Evolutionary conservation across 306 rosid genomes (phyloP), one percentile per base, ranked within the genome.

Genomic region (Gynostemma pentaphyllum): DNA sequence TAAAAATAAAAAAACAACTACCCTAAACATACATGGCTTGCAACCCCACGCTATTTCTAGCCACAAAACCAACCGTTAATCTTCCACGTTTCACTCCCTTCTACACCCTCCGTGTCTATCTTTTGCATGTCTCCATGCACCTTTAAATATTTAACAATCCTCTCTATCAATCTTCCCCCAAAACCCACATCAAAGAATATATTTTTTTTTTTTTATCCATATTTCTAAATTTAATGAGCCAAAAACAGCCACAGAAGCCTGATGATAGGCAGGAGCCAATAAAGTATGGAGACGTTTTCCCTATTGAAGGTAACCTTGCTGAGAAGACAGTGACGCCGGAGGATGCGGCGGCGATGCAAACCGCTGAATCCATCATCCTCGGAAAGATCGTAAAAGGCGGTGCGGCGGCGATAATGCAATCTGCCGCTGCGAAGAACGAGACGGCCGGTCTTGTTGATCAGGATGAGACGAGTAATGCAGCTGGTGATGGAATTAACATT

Each of bases 271-370:
- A 70, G 51, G 70, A 68, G 57, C 67, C 75, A 19, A 34, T 69
- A 30, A 81, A 60, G 40, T 78, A 79, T 4, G 85, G 82, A 2
- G 90, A 85, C 34, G 52, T 75, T 5, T 80, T 82, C 30, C 62
- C 61, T 2, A 74, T 73, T 16, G 16, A 79, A 22, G 81, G 87
- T 3, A 79, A 72, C 21, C 75, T 85, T 2, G 76, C 72, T 5
- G 45, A 42, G 21, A 76, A 77, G 68, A 23, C 61, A 47, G 82
- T 78, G 45, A 36, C 80, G 5, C 84, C 87, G 0, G 51, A 41
- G 65, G 92, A 82, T 5, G 76, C 86, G 0, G 87, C 76, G 0
- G 45, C 67, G 18, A 63, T 86, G 76, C 80, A 75, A 70, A 29
- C 75, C 13, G 85, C 75, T 0, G 90, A 83, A 72, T 76, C 7